Evolutionary conservation across 208 protist genomes (phyloP).

Genomic region (Crithidia brevicula): DNA sequence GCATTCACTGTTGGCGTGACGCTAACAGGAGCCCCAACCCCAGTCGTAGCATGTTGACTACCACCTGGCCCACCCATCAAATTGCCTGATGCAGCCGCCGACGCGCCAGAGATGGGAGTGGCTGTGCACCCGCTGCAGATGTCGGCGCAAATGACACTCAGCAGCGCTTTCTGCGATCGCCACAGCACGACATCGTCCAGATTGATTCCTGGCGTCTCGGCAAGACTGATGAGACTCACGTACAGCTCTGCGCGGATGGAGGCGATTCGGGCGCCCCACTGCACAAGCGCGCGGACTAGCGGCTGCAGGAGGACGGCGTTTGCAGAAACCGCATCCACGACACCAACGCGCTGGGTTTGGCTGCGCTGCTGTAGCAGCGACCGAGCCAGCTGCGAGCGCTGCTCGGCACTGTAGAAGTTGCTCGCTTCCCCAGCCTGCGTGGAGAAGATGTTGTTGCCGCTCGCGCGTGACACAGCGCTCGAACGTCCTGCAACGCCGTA

Average conservation of each 20-base stretch:
- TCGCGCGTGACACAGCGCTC: not conserved
- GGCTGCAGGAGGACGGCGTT: conserved; percentile 46
- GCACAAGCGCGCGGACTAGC: conserved; percentile 58
- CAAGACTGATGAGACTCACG: conserved; percentile 51
- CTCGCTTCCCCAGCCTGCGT: conserved; percentile 30
- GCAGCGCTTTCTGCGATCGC: conserved; percentile 61
- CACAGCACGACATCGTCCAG: conserved; percentile 72
- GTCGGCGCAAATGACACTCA: conserved; percentile 65
- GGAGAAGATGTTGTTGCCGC: conserved; percentile 17
- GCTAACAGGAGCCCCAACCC: not conserved
- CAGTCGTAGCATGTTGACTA: not conserved
- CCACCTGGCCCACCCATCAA: no score
- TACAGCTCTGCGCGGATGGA: conserved; percentile 64
- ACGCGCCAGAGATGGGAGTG: not conserved
- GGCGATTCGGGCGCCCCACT: conserved; percentile 55
- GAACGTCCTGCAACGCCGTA: not conserved
- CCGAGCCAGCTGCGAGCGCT: conserved; percentile 31
- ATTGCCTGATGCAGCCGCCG: not conserved
- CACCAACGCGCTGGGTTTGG: conserved; percentile 4
- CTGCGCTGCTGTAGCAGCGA: conserved; percentile 20
- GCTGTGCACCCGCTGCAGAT: conserved; percentile 24
- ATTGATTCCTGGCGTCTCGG: conserved; percentile 57
- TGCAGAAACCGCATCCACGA: not conserved
- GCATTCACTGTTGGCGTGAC: not conserved
- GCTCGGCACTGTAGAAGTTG: conserved; percentile 29